These are phyloP conservation scores for Entamoeba dispar DNA, from an alignment of 208 protist genomes.

Conservation along the genomic window DNA sequence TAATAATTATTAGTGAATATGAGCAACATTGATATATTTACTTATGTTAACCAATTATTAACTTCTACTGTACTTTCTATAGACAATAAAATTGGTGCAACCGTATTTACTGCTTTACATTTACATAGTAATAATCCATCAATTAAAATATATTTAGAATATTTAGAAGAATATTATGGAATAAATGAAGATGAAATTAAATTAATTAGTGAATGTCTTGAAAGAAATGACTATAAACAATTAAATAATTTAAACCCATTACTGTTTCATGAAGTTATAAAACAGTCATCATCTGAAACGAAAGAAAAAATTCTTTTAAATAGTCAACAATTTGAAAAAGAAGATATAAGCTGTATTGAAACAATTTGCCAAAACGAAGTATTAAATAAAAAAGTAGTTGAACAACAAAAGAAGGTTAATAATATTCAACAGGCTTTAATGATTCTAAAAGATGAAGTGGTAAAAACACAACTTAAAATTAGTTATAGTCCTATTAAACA, in stretches of 20 bases:
- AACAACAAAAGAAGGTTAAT: neutral
- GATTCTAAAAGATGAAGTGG: neutral
- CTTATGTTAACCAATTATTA: neutral
- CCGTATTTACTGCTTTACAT: neutral
- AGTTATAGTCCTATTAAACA: neutral
- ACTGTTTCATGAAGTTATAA: neutral
- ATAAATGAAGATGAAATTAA: too few relatives aligned
- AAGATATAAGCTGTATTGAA: neutral
- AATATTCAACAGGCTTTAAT: neutral
- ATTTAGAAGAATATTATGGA: neutral
- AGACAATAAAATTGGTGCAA: neutral
- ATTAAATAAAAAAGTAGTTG: neutral
- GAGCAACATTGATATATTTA: neutral
- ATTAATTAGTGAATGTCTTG: too few relatives aligned
- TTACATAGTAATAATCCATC: neutral
- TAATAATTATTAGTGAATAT: neutral
- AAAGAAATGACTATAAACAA: too few relatives aligned
- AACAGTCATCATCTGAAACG: neutral
- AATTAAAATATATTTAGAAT: neutral
- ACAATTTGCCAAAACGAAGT: neutral
- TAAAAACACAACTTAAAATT: neutral
- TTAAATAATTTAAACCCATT: neutral
- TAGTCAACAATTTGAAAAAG: neutral
- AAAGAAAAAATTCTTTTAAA: neutral
- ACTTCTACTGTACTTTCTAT: neutral